Conservation (phyloP, 345 rosid species). For the Euphorbia lathyris region DNA sequence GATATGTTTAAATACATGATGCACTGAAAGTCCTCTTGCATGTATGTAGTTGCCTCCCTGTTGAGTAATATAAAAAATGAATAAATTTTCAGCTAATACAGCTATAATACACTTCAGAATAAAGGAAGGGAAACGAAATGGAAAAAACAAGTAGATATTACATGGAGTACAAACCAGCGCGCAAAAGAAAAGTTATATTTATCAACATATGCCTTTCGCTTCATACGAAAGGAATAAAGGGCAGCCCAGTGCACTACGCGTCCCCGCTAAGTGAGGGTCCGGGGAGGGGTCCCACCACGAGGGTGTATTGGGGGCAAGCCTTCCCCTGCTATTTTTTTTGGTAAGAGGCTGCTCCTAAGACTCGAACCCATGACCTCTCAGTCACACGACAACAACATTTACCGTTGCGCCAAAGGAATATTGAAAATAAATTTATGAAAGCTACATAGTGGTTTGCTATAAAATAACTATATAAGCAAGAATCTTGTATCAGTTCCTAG, state of each 20-base stretch:
- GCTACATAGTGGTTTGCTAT: not conserved
- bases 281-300: too few species aligned
- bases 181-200: not conserved
- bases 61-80: not conserved
- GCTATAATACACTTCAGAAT: not conserved
- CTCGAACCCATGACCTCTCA: too few species aligned
- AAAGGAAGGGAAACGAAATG: not conserved
- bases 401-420: too few species aligned
- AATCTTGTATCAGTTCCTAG: not conserved
- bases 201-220: not conserved
- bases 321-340: too few species aligned
- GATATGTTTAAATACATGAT: conserved; percentile 32
- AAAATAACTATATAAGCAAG: not conserved
- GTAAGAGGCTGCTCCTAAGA: too few species aligned
- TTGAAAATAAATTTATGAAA: too few species aligned
- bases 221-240: too few species aligned
- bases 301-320: too few species aligned
- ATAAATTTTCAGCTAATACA: too few species aligned
- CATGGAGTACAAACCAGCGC: not conserved
- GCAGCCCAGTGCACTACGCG: too few species aligned
- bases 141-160: not conserved
- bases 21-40: conserved; percentile 67
- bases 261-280: too few species aligned
- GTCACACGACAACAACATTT: too few species aligned
- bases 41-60: conserved; percentile 91